Evolutionary conservation across 352 stramenopile genomes (phyloP), one percentile per base, ranked within the genome.

Genomic region (Globisporangium spinosum): DNA sequence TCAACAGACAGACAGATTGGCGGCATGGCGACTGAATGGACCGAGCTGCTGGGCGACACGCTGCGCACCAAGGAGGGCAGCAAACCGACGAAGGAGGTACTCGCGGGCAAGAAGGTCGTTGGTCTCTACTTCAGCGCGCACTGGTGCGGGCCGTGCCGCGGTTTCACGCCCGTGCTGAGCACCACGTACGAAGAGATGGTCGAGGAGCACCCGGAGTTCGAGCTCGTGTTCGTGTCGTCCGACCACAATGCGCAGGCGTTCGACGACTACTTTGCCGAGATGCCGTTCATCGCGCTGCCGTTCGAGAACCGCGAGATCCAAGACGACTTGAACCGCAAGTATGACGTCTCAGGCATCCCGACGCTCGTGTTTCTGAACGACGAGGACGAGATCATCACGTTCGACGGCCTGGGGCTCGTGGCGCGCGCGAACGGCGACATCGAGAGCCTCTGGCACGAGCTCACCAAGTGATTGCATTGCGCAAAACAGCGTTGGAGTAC

Each of bases 61-160:
- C 56, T 95, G 29, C 64, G 69, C 65, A 94, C 85, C 8, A 94
- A 94, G 78, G 74, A 89, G 56, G 88, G 84, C n/a, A 59, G 80
- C 38, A 83, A 91, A 72, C 70, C 88, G 58, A 93, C 88, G 43
- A 70, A 86, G 49, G 73, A 90, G 38, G 81, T 79, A 54, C 82
- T 95, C 64, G 75, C 69, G 0, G 77, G 69, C 60, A 95, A 94
- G 78, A 91, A 92, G 72, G 83, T 97, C 29, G 75, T 98, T 38
- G 87, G 89, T n/a, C 77, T 99, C 38, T 99, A 98, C 82, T 99
- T 99, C 86, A 97, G 82, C 53, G 96, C 96, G 13, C 88, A 98
- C 82, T 99, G 96, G 95, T 98, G 95, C 77, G 80, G 78, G 43
- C 95, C 96, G 40, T 99, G 96, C 79, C 88, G 91, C 61, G 75